These are phyloP conservation scores for Musa balbisiana DNA, from an alignment of 202 grass and related monocot species.

Conservation along the genomic window DNA sequence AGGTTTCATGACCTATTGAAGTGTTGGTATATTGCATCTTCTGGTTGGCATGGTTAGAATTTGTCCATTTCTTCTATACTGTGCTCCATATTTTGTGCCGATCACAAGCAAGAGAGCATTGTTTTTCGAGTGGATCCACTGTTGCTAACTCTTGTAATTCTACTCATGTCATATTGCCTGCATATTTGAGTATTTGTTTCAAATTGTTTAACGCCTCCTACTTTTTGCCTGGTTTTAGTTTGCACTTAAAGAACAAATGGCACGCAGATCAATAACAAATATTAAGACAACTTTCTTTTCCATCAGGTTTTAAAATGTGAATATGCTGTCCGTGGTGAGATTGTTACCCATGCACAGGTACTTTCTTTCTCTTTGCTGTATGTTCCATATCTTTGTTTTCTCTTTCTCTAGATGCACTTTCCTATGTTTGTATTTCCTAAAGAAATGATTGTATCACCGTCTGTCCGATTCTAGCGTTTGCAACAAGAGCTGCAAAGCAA, in stretches of 20 bases:
- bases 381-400: neutral
- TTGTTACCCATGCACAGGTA: slow-evolving; percentile 75
- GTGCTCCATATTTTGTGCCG: no score
- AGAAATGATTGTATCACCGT: neutral
- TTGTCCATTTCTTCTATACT: neutral
- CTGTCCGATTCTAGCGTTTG: slow-evolving; percentile 40
- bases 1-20: neutral
- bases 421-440: no score
- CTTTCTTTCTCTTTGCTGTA: neutral
- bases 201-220: neutral
- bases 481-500: slow-evolving; percentile 69
- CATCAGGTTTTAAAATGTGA: slow-evolving; percentile 77
- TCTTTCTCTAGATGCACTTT: neutral
- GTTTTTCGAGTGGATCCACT: no score
- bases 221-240: neutral
- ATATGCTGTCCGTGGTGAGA: slow-evolving; percentile 85
- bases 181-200: neutral
- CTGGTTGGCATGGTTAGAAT: neutral
- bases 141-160: no score
- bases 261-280: neutral
- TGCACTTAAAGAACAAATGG: neutral
- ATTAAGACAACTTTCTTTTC: slow-evolving; percentile 2
- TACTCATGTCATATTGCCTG: neutral
- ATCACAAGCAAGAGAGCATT: no score
- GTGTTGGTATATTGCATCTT: neutral